Base-by-base conservation (phyloP, 176 grass and related monocot genomes). In the Ensete glaucum region DNA sequence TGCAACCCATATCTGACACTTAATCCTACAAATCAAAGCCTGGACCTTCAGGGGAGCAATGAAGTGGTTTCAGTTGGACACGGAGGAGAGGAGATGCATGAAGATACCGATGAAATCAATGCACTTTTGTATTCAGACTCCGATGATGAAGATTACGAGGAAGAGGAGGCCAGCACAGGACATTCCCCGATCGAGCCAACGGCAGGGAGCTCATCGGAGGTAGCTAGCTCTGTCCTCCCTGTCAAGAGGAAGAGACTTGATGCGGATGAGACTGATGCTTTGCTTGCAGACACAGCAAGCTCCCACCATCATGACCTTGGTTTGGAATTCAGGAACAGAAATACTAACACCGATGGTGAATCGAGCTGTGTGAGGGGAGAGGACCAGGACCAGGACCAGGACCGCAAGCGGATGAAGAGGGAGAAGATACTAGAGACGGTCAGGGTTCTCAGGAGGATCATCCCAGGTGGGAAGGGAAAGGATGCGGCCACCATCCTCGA, bases 81-180 rank as follows among this genome's bases (percentile, higher is more conserved):
- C 73, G 80, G 78, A 19, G 86, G 66, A 0, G 82, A 85, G 64
- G 87, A 83, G 78, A 84, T 89, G 78, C 92, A 92, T 58, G 92
- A 96, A 86, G 90, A 96, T 57, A 86, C 85, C 1, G 92, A 90
- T 50, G 92, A 92, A 81, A 96, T 96, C 51, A 82, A 96, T 63
- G 89, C 81, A 1, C 85, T 96, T 73, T 81, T 96, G 43, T 88
- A 89, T 66, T 92, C 92, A 2, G 89, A 90, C 62, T 96, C 92
- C 0, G 88, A 96, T 59, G 89, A 88, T 57, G 82, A 81, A 43
- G 4, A 43, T 21, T 84, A 29, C 54, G 53, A 50, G 2, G 82
- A 55, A 55, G 80, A 85, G 78, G 69, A 74, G 1, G 55, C 72
- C 11, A 85, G 67, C 69, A 52, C 51, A 3, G 77, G 74, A 56